Evolutionary conservation across 2,329 filamentous ascomycete genomes (phyloP), one percentile per base, ranked within the genome.

Genomic region (Talaromyces amestolkiae): DNA sequence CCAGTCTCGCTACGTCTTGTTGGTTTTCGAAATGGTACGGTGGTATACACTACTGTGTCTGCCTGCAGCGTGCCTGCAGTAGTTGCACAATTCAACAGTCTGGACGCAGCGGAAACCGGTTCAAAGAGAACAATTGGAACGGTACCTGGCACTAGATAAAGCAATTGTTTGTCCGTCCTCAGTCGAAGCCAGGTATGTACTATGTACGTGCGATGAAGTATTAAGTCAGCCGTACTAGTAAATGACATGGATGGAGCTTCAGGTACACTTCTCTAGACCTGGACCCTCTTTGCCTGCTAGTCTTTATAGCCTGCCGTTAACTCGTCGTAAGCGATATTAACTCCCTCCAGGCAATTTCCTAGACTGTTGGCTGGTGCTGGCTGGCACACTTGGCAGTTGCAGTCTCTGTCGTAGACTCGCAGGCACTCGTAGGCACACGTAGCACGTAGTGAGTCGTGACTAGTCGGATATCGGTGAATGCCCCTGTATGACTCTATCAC

Each of bases 21-120:
- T 35, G n/a, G n/a, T 19, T 54, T 15, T 22, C 27, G 13, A 6
- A 41, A 22, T 31, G 51, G 39, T 49, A 64, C 62, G 35, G 62
- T 60, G 41, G 62, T 59, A 64, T 64, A 56, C 35, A n/a, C 58
- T 33, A 51, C n/a, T 41, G 22, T 10, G 35, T 6, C 15, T 15
- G 49, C 19, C 15, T 53, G 15, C 51, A 27, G 19, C 15, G 49
- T 43, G 51, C 43, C 39, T 17, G 17, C 11, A 45, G 49, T 35
- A n/a, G 11, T 56, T 22, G 53, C 53, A 37, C 53, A 10, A 54
- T 22, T 54, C 51, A 13, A 35, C 15, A 15, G 45, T 49, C 45
- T 24, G 45, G 22, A 17, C 24, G 13, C 17, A 2, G n/a, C 39
- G 33, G 19, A 56, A 37, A 24, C 37, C n/a, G 53, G 19, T 11